These are phyloP conservation scores for Calonectria pteridis DNA, from an alignment of 2,329 filamentous ascomycete genomes.

Conservation along the genomic window DNA sequence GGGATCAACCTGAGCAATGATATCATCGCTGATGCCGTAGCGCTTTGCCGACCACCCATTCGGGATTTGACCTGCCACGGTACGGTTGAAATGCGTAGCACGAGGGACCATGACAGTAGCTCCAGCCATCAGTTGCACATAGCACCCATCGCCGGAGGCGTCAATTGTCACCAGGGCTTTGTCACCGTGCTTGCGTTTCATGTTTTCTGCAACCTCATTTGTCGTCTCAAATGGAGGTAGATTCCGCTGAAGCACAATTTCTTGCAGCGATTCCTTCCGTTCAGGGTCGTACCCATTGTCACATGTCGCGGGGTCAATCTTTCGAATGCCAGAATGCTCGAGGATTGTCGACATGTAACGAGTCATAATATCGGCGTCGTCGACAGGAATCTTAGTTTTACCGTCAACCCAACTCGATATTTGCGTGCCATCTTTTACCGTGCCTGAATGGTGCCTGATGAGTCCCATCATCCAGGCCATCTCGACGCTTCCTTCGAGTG, in stretches of 20 bases:
- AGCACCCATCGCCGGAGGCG: constrained; percentile 92
- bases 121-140: constrained; percentile 93
- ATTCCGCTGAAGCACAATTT: constrained; percentile 97
- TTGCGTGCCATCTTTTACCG: constrained; percentile 95
- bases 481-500: constrained; percentile 95
- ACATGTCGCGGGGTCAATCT: constrained; percentile 99
- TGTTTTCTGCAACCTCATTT: constrained; percentile 97
- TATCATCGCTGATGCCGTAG: constrained; percentile 97
- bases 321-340: constrained; percentile 95
- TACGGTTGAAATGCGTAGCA: constrained; percentile 94
- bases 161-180: constrained; percentile 96
- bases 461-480: constrained; percentile 99
- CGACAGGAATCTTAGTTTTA: constrained; percentile 94
- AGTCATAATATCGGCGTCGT: constrained; percentile 96
- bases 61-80: constrained; percentile 96
- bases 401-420: constrained; percentile 91
- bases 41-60: constrained; percentile 97
- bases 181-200: constrained; percentile 95
- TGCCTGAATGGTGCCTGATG: constrained; percentile 98
- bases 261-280: constrained; percentile 97
- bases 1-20: constrained; percentile 96
- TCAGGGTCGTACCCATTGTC: constrained; percentile 92
- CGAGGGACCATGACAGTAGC: constrained; percentile 96
- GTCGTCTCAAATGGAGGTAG: constrained; percentile 97
- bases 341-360: constrained; percentile 98